Base-by-base conservation (phyloP, 2,329 filamentous ascomycete genomes). In the Leptodontidium sp. region DNA sequence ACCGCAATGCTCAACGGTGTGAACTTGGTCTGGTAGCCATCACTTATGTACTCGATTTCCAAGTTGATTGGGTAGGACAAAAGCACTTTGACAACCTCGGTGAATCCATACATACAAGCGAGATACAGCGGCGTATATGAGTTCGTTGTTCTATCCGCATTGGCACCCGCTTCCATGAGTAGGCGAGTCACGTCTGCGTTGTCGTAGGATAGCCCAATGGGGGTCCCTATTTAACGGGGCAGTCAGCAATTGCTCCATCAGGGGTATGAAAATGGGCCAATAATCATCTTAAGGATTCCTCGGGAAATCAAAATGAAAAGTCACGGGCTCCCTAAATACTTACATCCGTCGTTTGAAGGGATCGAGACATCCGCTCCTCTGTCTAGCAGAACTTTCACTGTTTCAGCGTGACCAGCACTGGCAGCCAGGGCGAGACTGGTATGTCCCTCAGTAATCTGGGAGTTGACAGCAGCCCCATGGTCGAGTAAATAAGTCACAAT, bases 401-500 rank as follows among this genome's bases (percentile, higher is more conserved):
- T 59, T 11, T 66, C 64, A 26, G 26, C 1, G 53, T 72, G 35
- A 14, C 73, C 71, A n/a, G 63, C 63, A 57, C 66, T 65, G 43
- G 71, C 52, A 62, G 73, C 76, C 58, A 72, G 73, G 47, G 74
- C 69, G 50, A 78, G 61, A 64, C 73, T 65, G 24, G 66, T 68
- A 12, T 40, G 47, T 14, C 57, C 63, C 3, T n/a, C 49, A 32
- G 57, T 67, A 38, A 43, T 65, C 53, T 17, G 38, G 6, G 47
- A 71, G 57, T 72, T 74, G 59, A 72, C 62, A 72, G 76, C 72
- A 62, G 74, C 77, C 65, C 73, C 76, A 17, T 66, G 38, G 6
- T 77, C 72, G 21, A 78, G 69, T 58, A 78, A 72, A 50, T 77
- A 67, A 57, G 73, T 70, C 50, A 75, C 68, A 53, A 75, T 73